A percentile compares a stretch with the other conserved stretches of the same genome.
These are phyloP conservation scores for Tuber umbilicatum DNA, from an alignment of 495 filamentous ascomycete species.

Conservation along the genomic window DNA sequence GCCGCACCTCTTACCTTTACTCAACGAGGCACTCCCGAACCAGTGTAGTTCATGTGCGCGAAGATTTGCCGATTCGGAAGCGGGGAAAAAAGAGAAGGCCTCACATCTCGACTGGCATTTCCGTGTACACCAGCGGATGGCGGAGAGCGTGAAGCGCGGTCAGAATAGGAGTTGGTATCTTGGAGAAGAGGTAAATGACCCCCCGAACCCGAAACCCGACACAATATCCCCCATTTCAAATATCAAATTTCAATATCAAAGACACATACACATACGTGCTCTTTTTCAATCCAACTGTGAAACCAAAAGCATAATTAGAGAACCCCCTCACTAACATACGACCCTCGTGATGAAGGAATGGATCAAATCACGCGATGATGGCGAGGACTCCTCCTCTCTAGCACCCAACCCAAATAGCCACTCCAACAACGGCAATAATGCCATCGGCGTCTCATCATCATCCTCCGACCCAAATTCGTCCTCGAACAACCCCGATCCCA, in stretches of 20 bases:
- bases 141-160: slow-evolving; percentile 70
- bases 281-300: slow-evolving; percentile 25
- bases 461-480: slow-evolving; percentile 28
- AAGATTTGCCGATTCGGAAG: slow-evolving; percentile 67
- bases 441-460: slow-evolving; percentile 29
- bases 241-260: slow-evolving; percentile 4
- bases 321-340: slow-evolving; percentile 18
- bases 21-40: slow-evolving; percentile 74
- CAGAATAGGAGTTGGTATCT: slow-evolving; percentile 91
- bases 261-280: slow-evolving; percentile 2
- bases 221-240: not conserved
- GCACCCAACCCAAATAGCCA: slow-evolving; percentile 13
- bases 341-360: slow-evolving; percentile 57
- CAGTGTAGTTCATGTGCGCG: slow-evolving; percentile 87
- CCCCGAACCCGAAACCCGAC: slow-evolving; percentile 2
- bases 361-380: slow-evolving; percentile 72
- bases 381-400: slow-evolving; percentile 52
- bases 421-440: slow-evolving; percentile 8
- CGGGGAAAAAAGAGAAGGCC: slow-evolving; percentile 77
- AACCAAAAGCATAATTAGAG: not conserved
- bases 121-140: slow-evolving; percentile 79
- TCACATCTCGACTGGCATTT: slow-evolving; percentile 98
- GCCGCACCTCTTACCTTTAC: slow-evolving; percentile 59
- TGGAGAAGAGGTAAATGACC: slow-evolving; percentile 70
- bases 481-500: slow-evolving; percentile 50